Evolutionary conservation across 2,329 filamentous ascomycete species (phyloP), one percentile per base, ranked within the genome.

Genomic region (Ascochyta fabae): DNA sequence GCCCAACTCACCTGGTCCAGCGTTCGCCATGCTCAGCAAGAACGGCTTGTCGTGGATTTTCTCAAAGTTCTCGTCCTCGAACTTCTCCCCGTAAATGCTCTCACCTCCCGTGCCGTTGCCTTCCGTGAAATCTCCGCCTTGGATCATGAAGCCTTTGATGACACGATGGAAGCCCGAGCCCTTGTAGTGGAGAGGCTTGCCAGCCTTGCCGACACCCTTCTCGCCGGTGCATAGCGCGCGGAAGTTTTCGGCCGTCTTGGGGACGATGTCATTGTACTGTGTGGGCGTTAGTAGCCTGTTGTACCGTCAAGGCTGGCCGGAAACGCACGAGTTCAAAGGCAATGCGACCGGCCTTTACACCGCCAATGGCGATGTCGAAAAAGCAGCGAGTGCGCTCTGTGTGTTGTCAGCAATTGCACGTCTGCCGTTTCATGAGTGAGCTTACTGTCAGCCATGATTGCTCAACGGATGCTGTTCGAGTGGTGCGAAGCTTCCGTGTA

Each of bases 141-240:
- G 90, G 72, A 97, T 95, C 94, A 99, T 98, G 80, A 99, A 99
- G 70, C 91, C 86, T 83, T 97, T 97, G 81, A 99, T 99, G 62
- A 99, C 90, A 47, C 94, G 90, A 82, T 99, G 94, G 83, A 99
- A 98, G 67, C 81, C 82, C 58, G 91, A 96, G 66, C 91, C 85
- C 83, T 97, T 97, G 86, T 92, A 99, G 82, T 91, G 90, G 48
- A 99, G 84, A 41, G 89, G 89, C 79, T 93, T 93, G 75, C 92
- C 93, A 27, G 85, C 79, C 74, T 91, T 90, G 65, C 92, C 91
- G 23, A 84, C 68, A 58, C 94, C 94, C 80, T 96, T 97, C 82
- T 98, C 94, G 65, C 94, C 94, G 0, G 94, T 96, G 82, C 92
- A 97, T 59, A 97, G 87, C 50, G 88, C 87, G 71, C 93, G 91